Evolutionary conservation across 148 eudicot genomes (phyloP), one percentile per base, ranked within the genome.

Genomic region (Rhododendron ovatum): DNA sequence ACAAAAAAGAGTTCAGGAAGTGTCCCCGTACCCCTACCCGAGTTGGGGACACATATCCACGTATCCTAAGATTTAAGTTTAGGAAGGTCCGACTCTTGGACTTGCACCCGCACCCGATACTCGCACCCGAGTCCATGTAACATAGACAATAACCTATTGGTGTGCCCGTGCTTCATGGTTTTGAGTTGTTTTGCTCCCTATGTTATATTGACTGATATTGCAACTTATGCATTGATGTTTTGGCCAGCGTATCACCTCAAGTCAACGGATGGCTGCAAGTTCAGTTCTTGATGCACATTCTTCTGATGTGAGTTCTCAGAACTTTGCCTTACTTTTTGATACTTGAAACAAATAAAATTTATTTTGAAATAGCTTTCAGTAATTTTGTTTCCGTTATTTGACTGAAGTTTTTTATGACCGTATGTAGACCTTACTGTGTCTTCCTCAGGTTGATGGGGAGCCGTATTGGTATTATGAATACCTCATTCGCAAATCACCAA

Each of bases 401-500:
- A 35, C 33, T 57, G 22, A 8, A 18, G 26, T 3, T 7, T 82
- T 47, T 7, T 61, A 47, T 74, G 14, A 84, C 59, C 84, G 22
- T 26, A 83, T 67, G 26, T 87, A 51, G 77, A 82, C 43, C 51
- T 47, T 41, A 83, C 67, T 26, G 45, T 86, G 84, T 80, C 82
- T 73, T 86, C 48, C 77, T 86, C 88, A 97, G 99, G 85, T 97
- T 89, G 98, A 94, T 88, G 96, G 98, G n/a, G 93, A 94, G 84
- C 93, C 87, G 30, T 97, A 95, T 87, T 97, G 99, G 99, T 91
- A 91, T 84, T 97, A 94, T 75, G 99, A 97, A 82, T 97, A 97
- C 92, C 91, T 97, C 28, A 93, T 97, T 74, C 98, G 99, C 69
- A 97, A 97, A 86, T 97, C 99, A 86, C 98, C 98, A 11, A 97